Evolutionary conservation across 2,329 filamentous ascomycete genomes (phyloP), one percentile per base, ranked within the genome.

Genomic region (Davidsoniella australis): DNA sequence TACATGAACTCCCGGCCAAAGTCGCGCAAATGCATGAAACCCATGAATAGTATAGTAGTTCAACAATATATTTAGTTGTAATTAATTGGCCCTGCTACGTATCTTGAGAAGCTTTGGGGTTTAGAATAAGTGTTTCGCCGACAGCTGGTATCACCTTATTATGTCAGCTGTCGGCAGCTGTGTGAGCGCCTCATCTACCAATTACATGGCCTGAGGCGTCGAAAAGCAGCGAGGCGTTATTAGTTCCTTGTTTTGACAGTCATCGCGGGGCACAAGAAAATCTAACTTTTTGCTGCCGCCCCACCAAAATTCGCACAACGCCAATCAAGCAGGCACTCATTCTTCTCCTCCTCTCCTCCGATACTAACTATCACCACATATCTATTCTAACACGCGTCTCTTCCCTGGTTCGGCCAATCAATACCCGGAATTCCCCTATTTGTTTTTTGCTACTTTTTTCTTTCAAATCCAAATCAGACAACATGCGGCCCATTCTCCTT

Each of bases 401-500:
- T 10, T 47, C 39, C 38, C 37, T n/a, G 14, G 46, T 17, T 29
- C 26, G 16, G 8, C 36, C 40, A 33, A 24, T 20, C 26, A 37
- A 33, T 33, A 44, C 29, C 29, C 36, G 20, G 26, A 29, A 24
- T 16, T 42, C 45, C 41, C 33, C 38, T 41, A 39, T 37, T 43
- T 17, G 38, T 41, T 42, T 39, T 33, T 41, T n/a, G 18, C 10
- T 39, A 18, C 45, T 43, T 41, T 43, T 44, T 48, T 36, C 23
- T 45, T 41, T n/a, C 23, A 4, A 41, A 33, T 43, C 39, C 44
- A 18, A 26, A 42, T 24, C 26, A 58, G 62, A 66, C 70, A 86
- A 68, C 55, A 98, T 98, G 91, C 86, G 91, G 73, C 91, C 91
- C 63, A 93, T 95, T 68, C 75, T 98, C 60, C 77, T 98, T 61